Conservation (phyloP, 192 early-diverging fungal genomes). For the Umbelopsis sp. region DNA sequence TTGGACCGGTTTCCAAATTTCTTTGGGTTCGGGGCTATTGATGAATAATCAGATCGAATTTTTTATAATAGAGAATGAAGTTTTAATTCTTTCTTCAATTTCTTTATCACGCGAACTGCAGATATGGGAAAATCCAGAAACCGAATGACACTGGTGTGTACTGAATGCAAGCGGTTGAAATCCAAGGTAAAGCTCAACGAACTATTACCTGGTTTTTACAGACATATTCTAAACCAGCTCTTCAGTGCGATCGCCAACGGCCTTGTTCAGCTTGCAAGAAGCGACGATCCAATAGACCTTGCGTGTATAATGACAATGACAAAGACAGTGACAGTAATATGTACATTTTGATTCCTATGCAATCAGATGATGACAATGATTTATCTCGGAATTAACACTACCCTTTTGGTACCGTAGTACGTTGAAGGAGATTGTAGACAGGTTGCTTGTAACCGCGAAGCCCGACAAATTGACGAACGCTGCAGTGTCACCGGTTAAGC, state of each 20-base stretch:
- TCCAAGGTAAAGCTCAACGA: background rate
- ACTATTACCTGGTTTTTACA: background rate
- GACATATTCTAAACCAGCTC: background rate
- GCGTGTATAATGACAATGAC: background rate
- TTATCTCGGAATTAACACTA: background rate
- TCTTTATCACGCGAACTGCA: background rate
- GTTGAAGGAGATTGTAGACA: background rate
- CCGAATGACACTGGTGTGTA: background rate
- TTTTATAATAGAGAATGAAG: background rate
- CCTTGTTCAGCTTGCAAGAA: conserved; percentile 9
- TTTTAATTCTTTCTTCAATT: no score
- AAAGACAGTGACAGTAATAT: no score
- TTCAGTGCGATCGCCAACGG: conserved; percentile 2
- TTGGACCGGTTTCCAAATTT: no score
- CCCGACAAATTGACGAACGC: background rate
- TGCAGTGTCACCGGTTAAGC: background rate
- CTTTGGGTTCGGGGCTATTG: background rate
- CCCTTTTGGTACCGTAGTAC: background rate
- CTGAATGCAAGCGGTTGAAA: conserved; percentile 1
- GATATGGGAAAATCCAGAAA: conserved; percentile 1
- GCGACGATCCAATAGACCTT: background rate
- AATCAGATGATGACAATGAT: background rate
- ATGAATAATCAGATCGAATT: background rate
- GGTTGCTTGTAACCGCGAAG: background rate
- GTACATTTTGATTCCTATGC: no score